Percentiles rank a stretch among this genome's conserved stretches.
Conservation (phyloP, 441 rosid species). For the Arabidopsis lyrata region DNA sequence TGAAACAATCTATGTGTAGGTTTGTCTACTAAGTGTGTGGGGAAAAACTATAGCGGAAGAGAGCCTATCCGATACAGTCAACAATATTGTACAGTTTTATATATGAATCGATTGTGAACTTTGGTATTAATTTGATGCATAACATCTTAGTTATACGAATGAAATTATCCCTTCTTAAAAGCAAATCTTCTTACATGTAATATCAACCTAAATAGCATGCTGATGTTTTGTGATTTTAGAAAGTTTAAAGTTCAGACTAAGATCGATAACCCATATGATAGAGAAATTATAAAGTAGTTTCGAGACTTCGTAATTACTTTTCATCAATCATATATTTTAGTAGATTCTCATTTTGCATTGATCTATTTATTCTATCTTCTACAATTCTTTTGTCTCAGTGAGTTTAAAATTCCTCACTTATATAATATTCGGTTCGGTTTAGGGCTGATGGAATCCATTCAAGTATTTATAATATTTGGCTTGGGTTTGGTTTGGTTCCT, state of each 20-base stretch:
- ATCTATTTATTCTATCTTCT: too few relatives aligned
- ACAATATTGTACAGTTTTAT: not conserved
- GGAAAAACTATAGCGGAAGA: not conserved
- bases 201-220: not conserved
- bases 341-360: not conserved
- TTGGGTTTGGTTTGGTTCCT: too few relatives aligned
- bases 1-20: not conserved
- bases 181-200: not conserved
- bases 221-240: not conserved
- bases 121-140: not conserved
- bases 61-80: not conserved
- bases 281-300: not conserved
- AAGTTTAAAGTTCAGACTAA: not conserved
- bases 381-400: too few relatives aligned
- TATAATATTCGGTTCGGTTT: too few relatives aligned
- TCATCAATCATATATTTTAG: not conserved
- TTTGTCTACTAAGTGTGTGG: conserved; percentile 12
- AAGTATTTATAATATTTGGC: too few relatives aligned
- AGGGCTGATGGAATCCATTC: too few relatives aligned
- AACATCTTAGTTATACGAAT: not conserved
- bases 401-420: too few relatives aligned
- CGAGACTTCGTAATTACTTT: too few relatives aligned
- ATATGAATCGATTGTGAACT: not conserved
- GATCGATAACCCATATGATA: not conserved
- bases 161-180: not conserved